These are phyloP conservation scores for Populus tremula DNA, from an alignment of 345 rosid genomes.

Conservation along the genomic window DNA sequence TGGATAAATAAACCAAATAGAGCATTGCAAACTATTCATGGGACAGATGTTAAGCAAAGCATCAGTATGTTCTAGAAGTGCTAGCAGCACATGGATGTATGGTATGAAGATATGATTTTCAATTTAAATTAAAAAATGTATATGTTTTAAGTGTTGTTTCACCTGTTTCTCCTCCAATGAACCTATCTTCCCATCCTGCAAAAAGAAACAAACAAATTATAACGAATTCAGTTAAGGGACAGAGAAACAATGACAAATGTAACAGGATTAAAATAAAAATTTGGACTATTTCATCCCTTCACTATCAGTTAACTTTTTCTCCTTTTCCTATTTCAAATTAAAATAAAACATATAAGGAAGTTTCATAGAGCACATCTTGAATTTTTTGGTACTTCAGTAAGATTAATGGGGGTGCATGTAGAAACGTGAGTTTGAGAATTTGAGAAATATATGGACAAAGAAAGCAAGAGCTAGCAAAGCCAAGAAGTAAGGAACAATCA, in stretches of 20 bases:
- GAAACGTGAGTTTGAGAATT: neutral
- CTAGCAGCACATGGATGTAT: neutral
- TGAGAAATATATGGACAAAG: neutral
- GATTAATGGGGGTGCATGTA: neutral
- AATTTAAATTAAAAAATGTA: neutral
- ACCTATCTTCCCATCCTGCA: constrained; percentile 80
- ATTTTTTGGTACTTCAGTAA: neutral
- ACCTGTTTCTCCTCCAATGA: constrained; percentile 87
- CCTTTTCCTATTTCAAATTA: neutral
- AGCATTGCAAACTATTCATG: neutral
- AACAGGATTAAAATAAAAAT: neutral
- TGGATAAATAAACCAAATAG: neutral
- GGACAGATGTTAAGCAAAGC: neutral
- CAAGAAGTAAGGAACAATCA: neutral
- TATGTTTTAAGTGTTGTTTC: constrained; percentile 5
- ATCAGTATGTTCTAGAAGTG: neutral
- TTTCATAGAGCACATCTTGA: neutral
- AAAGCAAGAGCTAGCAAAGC: neutral
- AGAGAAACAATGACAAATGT: neutral
- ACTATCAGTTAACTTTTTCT: neutral
- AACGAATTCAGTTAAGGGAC: neutral
- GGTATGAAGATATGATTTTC: neutral
- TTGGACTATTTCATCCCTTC: neutral
- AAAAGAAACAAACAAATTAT: constrained; percentile 2
- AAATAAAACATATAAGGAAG: neutral